Conservation (phyloP, 139 green algal species). For the Raphidocelis subcapitata region DNA sequence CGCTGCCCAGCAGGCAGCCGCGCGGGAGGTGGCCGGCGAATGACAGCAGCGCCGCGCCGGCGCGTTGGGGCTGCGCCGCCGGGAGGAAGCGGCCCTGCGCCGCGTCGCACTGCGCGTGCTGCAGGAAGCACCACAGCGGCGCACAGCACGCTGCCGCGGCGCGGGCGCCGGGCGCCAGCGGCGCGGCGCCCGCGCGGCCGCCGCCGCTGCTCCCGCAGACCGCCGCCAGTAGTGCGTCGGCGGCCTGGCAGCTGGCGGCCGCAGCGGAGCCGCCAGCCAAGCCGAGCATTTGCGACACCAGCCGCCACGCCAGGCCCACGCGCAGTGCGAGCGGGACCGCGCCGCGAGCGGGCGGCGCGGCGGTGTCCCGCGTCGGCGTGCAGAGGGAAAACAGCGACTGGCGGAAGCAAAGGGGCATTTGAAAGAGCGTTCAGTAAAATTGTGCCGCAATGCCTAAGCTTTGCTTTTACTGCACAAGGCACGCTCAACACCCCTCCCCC, state of each 20-base stretch:
- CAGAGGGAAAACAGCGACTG: not conserved
- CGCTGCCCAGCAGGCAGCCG: not conserved
- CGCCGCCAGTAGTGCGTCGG: not conserved
- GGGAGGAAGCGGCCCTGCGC: not conserved
- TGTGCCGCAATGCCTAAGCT: not conserved
- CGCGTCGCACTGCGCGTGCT: not conserved
- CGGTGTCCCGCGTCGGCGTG: not conserved
- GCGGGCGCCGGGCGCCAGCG: not conserved
- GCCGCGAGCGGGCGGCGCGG: not conserved
- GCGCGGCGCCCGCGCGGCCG: no score
- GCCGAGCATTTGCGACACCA: no score
- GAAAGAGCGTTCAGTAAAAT: not conserved
- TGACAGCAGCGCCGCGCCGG: not conserved
- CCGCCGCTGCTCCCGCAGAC: not conserved
- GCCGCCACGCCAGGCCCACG: not conserved
- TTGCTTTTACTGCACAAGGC: not conserved
- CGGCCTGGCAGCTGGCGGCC: not conserved
- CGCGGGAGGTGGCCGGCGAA: not conserved
- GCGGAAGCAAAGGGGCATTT: no score
- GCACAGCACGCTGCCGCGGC: not conserved
- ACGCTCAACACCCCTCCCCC: no score
- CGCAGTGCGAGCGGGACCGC: not conserved
- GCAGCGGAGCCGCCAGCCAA: not conserved
- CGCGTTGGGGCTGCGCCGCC: not conserved
- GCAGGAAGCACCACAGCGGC: constrained; percentile 3